These are phyloP conservation scores for Populus nigra DNA, from an alignment of 345 rosid genomes.

Conservation along the genomic window DNA sequence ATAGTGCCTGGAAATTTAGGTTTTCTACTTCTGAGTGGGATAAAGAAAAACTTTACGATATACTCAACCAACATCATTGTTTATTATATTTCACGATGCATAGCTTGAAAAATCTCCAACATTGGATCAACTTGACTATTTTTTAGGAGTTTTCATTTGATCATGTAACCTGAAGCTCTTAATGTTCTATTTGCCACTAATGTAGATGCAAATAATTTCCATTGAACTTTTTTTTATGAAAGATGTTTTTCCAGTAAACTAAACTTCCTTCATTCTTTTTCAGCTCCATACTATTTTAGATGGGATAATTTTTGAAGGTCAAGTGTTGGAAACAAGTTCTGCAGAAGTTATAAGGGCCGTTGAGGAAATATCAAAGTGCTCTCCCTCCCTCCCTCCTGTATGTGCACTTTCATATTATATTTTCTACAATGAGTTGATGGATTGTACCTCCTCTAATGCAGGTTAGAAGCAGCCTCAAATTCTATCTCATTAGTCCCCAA, in stretches of 20 bases:
- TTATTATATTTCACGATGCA: not conserved
- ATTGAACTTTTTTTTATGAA: not conserved
- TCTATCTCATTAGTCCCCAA: constrained; percentile 63
- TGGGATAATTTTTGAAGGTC: constrained; percentile 90
- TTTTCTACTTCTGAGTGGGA: not conserved
- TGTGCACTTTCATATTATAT: not conserved
- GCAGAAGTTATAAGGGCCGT: constrained; percentile 72
- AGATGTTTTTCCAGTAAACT: not conserved
- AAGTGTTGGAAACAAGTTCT: constrained; percentile 88
- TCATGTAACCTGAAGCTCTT: not conserved
- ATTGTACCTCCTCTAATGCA: constrained; percentile 29
- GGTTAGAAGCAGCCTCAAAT: constrained; percentile 79
- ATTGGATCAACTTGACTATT: not conserved
- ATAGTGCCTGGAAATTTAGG: not conserved
- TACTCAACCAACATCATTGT: not conserved
- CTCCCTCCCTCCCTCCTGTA: constrained; percentile 16
- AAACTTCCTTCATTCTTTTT: constrained; percentile 9
- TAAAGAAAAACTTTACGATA: not conserved
- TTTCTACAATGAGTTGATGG: not conserved
- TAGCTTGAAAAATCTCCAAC: not conserved
- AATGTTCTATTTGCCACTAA: not conserved
- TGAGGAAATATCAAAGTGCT: constrained; percentile 82
- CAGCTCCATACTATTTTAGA: constrained; percentile 83
- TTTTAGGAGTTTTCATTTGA: not conserved
- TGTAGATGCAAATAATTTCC: not conserved